Evolutionary conservation across 805 yeast genomes (phyloP), one percentile per base, ranked within the genome.

Genomic region (Candida fluviatilis): DNA sequence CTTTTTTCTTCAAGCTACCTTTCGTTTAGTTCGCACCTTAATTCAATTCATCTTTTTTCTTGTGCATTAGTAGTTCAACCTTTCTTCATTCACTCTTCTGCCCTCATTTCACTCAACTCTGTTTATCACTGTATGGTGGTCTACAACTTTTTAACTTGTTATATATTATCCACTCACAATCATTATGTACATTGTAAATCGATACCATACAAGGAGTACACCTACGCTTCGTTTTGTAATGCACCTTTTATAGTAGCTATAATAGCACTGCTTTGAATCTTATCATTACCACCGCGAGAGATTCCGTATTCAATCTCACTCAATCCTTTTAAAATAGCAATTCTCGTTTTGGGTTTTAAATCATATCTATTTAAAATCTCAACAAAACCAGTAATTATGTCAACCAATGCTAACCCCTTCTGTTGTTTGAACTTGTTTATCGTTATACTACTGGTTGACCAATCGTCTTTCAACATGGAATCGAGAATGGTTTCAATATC

Each of bases 271-370:
- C 87, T 76, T 55, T 91, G 97, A 23, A 93, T 76, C 57, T 82
- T 84, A 42, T 90, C 96, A 54, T 81, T 85, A 2, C 98, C 97
- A 7, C 99, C 99, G 57, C 79, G 81, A 13, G 95, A 80, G 26
- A 93, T 82, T 1, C 95, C 83, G 58, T 90, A 91, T 63, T 93
- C 99, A 17, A 93, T 77, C 41, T 91, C 96, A 11, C 90, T 78
- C 37, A 93, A 65, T 1, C 88, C 88, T 45, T 75, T 73, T 40
- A 88, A 65, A 4, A 91, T 69, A 12, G 69, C 68, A 10, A 80
- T 76, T 46, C 95, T 70, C 2, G 93, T 80, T 19, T 60, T 58
- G 1, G 76, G 69, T 45, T 75, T 72, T 50, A 93, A 64, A 43
- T 88, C 85, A 48, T 81, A 79, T n/a, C 65, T 68, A 38, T 78